These are phyloP conservation scores for Trametes villosa DNA, from an alignment of 768 basidiomycete genomes.

Conservation along the genomic window DNA sequence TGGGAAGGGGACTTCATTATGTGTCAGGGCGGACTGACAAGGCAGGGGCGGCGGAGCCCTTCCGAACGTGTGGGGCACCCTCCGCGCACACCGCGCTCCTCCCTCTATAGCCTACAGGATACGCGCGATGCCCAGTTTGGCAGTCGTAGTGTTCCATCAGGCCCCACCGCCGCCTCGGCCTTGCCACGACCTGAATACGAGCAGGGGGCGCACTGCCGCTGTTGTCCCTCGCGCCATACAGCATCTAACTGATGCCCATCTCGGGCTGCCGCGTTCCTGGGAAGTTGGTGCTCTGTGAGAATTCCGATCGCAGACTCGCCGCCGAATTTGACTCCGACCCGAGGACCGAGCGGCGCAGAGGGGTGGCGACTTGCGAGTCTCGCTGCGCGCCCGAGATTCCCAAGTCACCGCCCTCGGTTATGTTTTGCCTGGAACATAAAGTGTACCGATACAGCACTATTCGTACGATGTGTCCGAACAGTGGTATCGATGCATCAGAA, in stretches of 20 bases:
- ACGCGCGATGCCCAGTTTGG: background rate
- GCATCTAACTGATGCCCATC: conserved; percentile 4
- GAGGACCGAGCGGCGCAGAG: background rate
- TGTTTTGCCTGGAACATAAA: background rate
- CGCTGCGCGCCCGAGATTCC: background rate
- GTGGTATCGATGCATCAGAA: background rate
- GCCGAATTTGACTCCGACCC: background rate
- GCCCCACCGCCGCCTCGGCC: conserved; percentile 3
- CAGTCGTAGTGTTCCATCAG: conserved; percentile 12
- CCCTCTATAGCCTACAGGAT: background rate
- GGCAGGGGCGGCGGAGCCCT: conserved; percentile 11
- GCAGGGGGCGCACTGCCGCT: background rate
- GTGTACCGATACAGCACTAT: too few relatives aligned
- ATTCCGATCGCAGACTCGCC: conserved; percentile 1
- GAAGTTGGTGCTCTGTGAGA: conserved; percentile 3
- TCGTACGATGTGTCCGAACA: too few relatives aligned
- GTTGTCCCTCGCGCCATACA: background rate
- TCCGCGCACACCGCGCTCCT: background rate
- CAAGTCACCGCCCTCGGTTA: background rate
- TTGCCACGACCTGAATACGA: conserved; percentile 6
- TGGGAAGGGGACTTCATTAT: conserved; percentile 6
- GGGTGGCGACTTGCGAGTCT: background rate
- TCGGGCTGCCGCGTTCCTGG: conserved; percentile 15
- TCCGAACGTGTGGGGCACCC: background rate
- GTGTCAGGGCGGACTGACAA: conserved; percentile 7